Percentiles rank a stretch among this genome's conserved stretches.
phyloP scores from a whole-genome alignment of 306 rosid genomes.

The Ormosia semicastrata region DNA sequence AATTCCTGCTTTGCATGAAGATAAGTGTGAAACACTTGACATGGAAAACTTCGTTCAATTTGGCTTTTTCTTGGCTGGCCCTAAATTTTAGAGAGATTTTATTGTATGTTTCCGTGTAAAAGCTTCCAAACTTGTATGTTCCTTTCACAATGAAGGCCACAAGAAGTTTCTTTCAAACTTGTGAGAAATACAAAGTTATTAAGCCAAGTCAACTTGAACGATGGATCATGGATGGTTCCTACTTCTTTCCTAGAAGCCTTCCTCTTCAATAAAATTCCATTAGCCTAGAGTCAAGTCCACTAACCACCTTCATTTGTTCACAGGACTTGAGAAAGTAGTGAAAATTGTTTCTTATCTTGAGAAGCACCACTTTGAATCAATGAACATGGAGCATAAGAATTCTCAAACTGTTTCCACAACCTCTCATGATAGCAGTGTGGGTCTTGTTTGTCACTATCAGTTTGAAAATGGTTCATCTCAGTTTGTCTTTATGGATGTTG shows the following conservation, averaged over 20 bases:
- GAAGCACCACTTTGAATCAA: slow-evolving; percentile 9
- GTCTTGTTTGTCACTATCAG: slow-evolving; percentile 38
- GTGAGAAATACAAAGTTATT: neutral
- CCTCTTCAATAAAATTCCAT: neutral
- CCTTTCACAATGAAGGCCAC: neutral
- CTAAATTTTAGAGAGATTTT: neutral
- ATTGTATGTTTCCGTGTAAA: neutral
- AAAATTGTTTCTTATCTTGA: neutral
- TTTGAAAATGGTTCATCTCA: slow-evolving; percentile 46
- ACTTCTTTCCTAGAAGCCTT: neutral
- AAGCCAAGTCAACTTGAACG: neutral
- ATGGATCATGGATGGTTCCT: neutral
- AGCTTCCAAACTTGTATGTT: neutral
- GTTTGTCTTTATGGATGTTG: slow-evolving; percentile 22
- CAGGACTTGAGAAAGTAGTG: neutral
- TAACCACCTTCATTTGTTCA: neutral
- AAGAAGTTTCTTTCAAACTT: slow-evolving; percentile 23
- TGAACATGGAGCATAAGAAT: slow-evolving; percentile 16
- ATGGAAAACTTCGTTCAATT: slow-evolving; percentile 8
- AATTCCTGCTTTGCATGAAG: neutral
- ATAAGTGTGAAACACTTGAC: neutral
- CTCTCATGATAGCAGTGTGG: slow-evolving; percentile 5
- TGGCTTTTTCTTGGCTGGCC: neutral
- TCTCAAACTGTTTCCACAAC: neutral
- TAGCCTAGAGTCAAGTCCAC: neutral